Percentiles rank a stretch among this genome's conserved stretches.
phyloP scores from a whole-genome alignment of 176 grass and related monocot genomes.

The Cymbopogon citratus region DNA sequence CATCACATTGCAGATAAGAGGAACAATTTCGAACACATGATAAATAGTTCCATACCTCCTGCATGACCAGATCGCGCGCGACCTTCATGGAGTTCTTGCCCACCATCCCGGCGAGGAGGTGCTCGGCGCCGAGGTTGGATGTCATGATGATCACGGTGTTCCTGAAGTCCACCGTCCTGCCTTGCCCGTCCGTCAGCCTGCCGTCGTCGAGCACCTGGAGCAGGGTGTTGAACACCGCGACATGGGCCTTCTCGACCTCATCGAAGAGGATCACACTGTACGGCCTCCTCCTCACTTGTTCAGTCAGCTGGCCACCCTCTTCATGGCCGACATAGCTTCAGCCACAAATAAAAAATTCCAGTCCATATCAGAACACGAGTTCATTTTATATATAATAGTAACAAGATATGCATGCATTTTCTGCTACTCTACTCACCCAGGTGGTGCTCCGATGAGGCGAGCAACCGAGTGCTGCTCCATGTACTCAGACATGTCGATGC shows the following conservation, averaged over 20 bases:
- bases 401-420: not conserved
- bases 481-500: slow-evolving; percentile 96
- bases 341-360: not conserved
- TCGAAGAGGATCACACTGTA: slow-evolving; percentile 98
- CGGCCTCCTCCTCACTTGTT: slow-evolving; percentile 70
- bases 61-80: slow-evolving; percentile 63
- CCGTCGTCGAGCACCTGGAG: slow-evolving; percentile 95
- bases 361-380: not conserved
- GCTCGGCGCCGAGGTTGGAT: slow-evolving; percentile 92
- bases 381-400: not conserved
- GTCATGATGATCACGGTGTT: slow-evolving; percentile 99
- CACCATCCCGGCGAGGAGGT: slow-evolving; percentile 86
- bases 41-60: slow-evolving; percentile 42
- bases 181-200: slow-evolving; percentile 84
- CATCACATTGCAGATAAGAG: not conserved
- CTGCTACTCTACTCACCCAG: slow-evolving; percentile 42
- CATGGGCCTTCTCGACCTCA: slow-evolving; percentile 93
- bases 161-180: slow-evolving; percentile 82
- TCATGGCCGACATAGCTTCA: slow-evolving; percentile 93
- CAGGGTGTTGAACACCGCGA: slow-evolving; percentile 88
- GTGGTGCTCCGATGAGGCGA: slow-evolving; percentile 81
- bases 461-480: slow-evolving; percentile 98
- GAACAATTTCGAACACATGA: not conserved
- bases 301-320: slow-evolving; percentile 86
- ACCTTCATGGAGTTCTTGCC: slow-evolving; percentile 73